Evolutionary conservation across 2,329 filamentous ascomycete genomes (phyloP), one percentile per base, ranked within the genome.

Genomic region (Dactylellina drechsleri): DNA sequence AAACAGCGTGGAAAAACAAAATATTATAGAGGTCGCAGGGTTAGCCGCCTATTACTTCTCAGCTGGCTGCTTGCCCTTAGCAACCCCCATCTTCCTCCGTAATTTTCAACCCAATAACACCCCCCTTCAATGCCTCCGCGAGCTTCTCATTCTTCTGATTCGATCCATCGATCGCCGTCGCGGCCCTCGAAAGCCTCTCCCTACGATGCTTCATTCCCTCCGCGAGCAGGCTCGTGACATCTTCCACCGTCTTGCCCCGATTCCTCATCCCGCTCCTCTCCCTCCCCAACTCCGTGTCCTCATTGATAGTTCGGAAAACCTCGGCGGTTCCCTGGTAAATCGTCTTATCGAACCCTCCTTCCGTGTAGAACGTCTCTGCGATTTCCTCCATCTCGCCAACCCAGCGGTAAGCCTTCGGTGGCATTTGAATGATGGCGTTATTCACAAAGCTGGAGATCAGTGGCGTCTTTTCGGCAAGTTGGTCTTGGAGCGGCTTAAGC

Each of bases 351-450:
- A 74, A 74, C 20, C 70, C 70, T 18, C 89, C 89, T 0, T 88
- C 90, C 64, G 90, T 88, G 49, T 87, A 85, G 5, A 92, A 89
- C 2, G 89, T 91, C 68, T 85, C 83, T 2, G 86, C 87, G 79
- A 93, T 92, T 84, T 93, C 88, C 78, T 89, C 85, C 91, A 93
- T 92, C 83, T 93, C 91, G 40, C 85, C 84, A 0, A 92, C 88
- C 90, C 91, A 93, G 10, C 91, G 84, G 80, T 92, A 92, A 16
- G 91, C 91, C 82, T 93, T 93, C 6, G 88, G 87, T 23, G 90
- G 85, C 86, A 92, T 91, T 13, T 81, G 83, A 2, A 86, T 83
- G 7, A 91, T 82, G 1, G 85, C 83, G 36, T 80, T 83, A 78
- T 87, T 85, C 0, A 85, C 87, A 58, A 82, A 80, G 26, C 82